Base-by-base conservation (phyloP, 2,329 filamentous ascomycete genomes). In the Paecilomyces niveus region DNA sequence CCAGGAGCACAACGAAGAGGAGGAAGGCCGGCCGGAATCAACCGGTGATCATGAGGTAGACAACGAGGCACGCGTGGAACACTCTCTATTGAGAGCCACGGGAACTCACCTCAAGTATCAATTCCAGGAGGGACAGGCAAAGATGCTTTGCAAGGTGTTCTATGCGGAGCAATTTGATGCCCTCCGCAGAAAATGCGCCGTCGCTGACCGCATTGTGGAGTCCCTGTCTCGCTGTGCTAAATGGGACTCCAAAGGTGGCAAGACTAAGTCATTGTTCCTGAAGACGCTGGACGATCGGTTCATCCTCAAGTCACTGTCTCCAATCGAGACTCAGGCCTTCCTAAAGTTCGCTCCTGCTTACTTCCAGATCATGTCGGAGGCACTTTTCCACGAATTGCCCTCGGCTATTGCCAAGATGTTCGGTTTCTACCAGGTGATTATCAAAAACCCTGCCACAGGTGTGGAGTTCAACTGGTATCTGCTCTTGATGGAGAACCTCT, bases 391-490 rank as follows among this genome's bases (percentile, higher is more conserved):
- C 68, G 92, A 93, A 65, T 81, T 99, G 1, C 94, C 94, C 0
- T 96, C 91, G 1, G 94, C 96, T 50, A 99, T 99, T 68, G 94
- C 94, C 31, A 99, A 99, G 78, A 99, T 99, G 94, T 85, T 99
- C 57, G 94, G 94, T 0, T 95, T 99, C 72, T 99, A 96, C 77
- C 93, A 97, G 67, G 89, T 99, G 54, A 89, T 93, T 64, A 96
- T 99, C 77, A 97, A 96, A 77, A 97, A 97, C 66, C 90, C 94
- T 0, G 81, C 85, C 18, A 97, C 92, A 0, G 92, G 92, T 54
- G 89, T 89, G 0, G 94, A 99, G 71, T 93, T 96, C 73, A 96
- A 96, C 71, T 90, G 93, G 74, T 96, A 95, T 73, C 82, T 99
- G 56, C 80, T 99, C 3, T 83, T 99, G 18, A 99, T 97, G 86